Base-by-base conservation (phyloP, 371 early-diverging fungal genomes). In the Mucor mucedo region DNA sequence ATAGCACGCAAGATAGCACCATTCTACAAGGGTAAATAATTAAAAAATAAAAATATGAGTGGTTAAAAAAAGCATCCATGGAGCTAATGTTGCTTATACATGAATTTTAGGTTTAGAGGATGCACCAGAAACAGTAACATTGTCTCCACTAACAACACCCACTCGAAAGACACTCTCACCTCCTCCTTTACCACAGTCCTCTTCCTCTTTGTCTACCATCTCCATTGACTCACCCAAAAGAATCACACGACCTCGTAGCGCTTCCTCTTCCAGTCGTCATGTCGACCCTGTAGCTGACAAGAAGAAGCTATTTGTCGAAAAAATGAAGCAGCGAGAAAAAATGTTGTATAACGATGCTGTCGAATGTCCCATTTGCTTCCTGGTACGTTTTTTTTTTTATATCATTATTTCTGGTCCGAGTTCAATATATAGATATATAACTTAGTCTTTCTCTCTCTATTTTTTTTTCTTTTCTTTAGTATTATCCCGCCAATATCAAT, bases 301-400 rank as follows among this genome's bases (percentile, higher is more conserved):
- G 65, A 67, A 78, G 65, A 66, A 71, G 68, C 52, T 60, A 30
- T 66, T 71, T 69, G 52, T 72, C 1, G 78, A 70, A 5, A 67
- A 68, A 29, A 72, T 71, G 75, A 77, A 75, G 53, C 65, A 71
- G 55, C 58, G 69, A 64, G 74, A 79, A 60, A 65, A 73, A 33
- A 70, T 69, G 63, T 67, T 87, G 38, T 89, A 87, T 70, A 84
- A 84, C 44, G 82, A 85, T 49, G 84, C 89, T 32, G 77, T 95
- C 47, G 97, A 97, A 68, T 96, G 96, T 67, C 97, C 97, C 8
- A 96, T 97, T 63, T 95, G 95, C 65, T 95, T 95, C 66, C 73
- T 95, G 84, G 91, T 2, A 32, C 38, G 11, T 4, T 27, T 35
- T 3, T 1, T 50, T 39, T 9, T 2, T 30, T 5, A 9, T 11